Percentiles rank a stretch among this genome's conserved stretches.
phyloP scores from a whole-genome alignment of 2,329 filamentous ascomycete species.

The Fusarium sp. region DNA sequence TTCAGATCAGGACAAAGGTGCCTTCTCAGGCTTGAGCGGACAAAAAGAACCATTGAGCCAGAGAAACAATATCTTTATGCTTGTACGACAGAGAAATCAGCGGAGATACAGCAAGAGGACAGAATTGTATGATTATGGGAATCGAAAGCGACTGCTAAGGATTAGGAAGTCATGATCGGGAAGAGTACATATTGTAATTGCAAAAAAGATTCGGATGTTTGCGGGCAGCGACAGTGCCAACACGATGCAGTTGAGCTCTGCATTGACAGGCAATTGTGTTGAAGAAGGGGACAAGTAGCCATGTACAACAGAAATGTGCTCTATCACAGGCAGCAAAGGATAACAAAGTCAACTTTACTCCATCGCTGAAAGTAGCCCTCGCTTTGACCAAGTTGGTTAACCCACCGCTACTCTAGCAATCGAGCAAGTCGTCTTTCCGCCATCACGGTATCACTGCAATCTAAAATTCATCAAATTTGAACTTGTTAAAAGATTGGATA shows the following conservation, averaged over 20 bases:
- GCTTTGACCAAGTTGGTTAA: too few relatives aligned
- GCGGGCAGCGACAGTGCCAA: background rate
- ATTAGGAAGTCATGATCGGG: background rate
- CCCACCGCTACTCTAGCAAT: too few relatives aligned
- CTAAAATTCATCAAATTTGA: background rate
- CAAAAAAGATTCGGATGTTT: background rate
- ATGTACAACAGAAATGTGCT: too few relatives aligned
- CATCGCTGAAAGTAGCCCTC: too few relatives aligned
- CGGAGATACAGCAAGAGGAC: background rate
- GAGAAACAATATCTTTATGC: background rate
- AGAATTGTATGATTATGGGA: constrained; percentile 24
- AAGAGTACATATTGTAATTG: constrained; percentile 8
- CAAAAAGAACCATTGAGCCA: too few relatives aligned
- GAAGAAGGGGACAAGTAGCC: background rate
- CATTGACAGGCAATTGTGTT: background rate
- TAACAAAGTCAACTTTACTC: too few relatives aligned
- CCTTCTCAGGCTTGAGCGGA: constrained; percentile 43
- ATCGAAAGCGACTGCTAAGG: background rate
- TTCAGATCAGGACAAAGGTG: constrained; percentile 82
- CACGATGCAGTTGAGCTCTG: background rate
- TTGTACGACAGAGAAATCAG: background rate
- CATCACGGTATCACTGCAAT: too few relatives aligned
- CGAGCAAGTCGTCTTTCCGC: too few relatives aligned
- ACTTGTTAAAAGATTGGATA: constrained; percentile 33
- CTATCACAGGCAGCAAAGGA: too few relatives aligned